Conservation (phyloP, 2,329 filamentous ascomycete species). For the Rugonectria rugulosa region DNA sequence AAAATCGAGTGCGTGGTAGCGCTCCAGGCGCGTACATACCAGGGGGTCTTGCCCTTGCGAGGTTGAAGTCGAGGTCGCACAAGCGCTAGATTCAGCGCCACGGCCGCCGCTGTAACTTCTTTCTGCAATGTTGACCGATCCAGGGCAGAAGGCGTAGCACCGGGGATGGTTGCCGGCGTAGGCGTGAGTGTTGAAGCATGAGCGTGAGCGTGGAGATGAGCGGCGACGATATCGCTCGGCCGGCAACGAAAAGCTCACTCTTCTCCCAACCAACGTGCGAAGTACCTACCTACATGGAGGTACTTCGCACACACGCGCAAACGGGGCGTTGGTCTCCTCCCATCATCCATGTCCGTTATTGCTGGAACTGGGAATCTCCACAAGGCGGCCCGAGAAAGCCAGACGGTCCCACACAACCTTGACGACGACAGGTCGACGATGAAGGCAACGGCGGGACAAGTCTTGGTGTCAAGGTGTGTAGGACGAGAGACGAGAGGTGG, state of each 20-base stretch:
- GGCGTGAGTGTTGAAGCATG: not conserved
- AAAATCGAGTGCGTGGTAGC: slow-evolving; percentile 1
- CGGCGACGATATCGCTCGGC: not conserved
- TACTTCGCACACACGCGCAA: not conserved
- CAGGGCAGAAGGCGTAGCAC: not conserved
- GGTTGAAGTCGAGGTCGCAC: slow-evolving; percentile 9
- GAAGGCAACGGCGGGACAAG: no score
- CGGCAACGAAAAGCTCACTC: no score
- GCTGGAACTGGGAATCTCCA: slow-evolving; percentile 17
- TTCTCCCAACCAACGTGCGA: not conserved
- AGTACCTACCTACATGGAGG: not conserved
- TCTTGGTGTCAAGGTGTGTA: no score
- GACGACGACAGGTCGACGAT: no score
- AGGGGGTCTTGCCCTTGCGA: slow-evolving; percentile 11
- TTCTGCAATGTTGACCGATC: slow-evolving; percentile 15
- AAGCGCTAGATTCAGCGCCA: slow-evolving; percentile 17
- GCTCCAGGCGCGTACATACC: slow-evolving; percentile 10
- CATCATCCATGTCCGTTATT: slow-evolving; percentile 18
- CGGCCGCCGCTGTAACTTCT: slow-evolving; percentile 1
- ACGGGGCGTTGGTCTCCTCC: not conserved
- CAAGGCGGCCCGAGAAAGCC: slow-evolving; percentile 24
- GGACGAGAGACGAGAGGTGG: no score
- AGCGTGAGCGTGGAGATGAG: slow-evolving; percentile 1
- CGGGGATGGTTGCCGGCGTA: no score
- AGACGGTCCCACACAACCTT: slow-evolving; percentile 16